Evolutionary conservation across 2,329 filamentous ascomycete genomes (phyloP).

Genomic region (Trichophyton rubrum): DNA sequence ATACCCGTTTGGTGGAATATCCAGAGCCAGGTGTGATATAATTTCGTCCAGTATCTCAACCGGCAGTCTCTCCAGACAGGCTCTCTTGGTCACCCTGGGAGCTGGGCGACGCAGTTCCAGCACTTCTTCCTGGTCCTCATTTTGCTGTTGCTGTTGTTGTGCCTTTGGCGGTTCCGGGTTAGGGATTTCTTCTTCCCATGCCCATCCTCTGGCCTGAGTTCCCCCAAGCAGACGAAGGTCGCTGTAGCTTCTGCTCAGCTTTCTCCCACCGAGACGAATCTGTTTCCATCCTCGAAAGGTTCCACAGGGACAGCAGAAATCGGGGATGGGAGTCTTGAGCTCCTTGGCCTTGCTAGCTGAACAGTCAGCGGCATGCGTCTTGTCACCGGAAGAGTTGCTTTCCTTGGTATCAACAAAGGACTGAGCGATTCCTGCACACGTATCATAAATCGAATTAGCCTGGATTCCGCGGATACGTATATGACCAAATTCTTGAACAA

Average conservation of each 20-base stretch:
- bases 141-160: slow-evolving; percentile 13
- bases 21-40: slow-evolving; percentile 60
- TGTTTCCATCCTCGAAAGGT: slow-evolving; percentile 36
- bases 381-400: slow-evolving; percentile 16
- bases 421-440: slow-evolving; percentile 28
- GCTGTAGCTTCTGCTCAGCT: slow-evolving; percentile 34
- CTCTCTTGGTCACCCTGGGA: slow-evolving; percentile 21
- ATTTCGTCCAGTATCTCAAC: slow-evolving; percentile 60
- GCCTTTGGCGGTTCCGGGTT: slow-evolving; percentile 16
- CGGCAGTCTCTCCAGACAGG: slow-evolving; percentile 55
- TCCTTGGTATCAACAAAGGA: slow-evolving; percentile 32
- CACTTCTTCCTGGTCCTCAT: background rate
- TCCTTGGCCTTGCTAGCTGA: slow-evolving; percentile 22
- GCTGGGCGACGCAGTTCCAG: background rate
- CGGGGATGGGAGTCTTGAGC: slow-evolving; percentile 19
- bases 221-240: slow-evolving; percentile 28
- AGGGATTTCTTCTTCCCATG: slow-evolving; percentile 24
- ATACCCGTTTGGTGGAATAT: slow-evolving; percentile 62
- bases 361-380: slow-evolving; percentile 16
- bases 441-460: background rate
- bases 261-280: slow-evolving; percentile 32
- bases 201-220: slow-evolving; percentile 29
- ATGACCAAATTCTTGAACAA: background rate
- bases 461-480: background rate
- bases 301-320: slow-evolving; percentile 37